Evolutionary conservation across 768 basidiomycete species (phyloP), one percentile per base, ranked within the genome.

Genomic region (Suillus placidus): DNA sequence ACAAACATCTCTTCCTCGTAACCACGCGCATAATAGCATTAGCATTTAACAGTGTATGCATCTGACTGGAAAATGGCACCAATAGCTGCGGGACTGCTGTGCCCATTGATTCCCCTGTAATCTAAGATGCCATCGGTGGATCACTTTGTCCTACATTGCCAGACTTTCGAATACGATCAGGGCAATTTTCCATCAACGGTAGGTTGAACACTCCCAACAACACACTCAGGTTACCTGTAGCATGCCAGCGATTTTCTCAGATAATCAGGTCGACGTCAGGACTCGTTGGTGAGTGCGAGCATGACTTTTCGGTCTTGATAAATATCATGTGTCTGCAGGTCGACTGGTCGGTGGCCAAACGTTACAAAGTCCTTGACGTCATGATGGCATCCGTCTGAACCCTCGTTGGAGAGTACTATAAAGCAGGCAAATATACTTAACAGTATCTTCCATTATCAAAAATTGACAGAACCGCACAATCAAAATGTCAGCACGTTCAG

Each of bases 401-500:
- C 3, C 56, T 23, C 37, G 9, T 30, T 13, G 18, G 35, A 32
- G 40, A 42, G 20, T n/a, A n/a, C 26, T 47, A 60, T 60, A 45
- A 42, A 40, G 10, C 10, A 35, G 18, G 32, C 16, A 30, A 38
- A 18, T 4, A n/a, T 58, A 8, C 26, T 23, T 60, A 16, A 23
- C 47, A 49, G 52, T 35, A 32, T 49, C 35, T 57, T 49, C 62
- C 20, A 5, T 23, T 30, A 18, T 2, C 20, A 7, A 37, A 23
- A 23, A 37, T 58, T 12, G 1, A 64, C 42, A 26, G 16, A 14
- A 42, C 23, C 61, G 34, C 49, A 60, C 43, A 20, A 47, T 16
- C 23, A 62, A 67, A 32, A 67, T 32, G 63, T 63, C 62, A 43
- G 57, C 49, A 51, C 69, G 64, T 62, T 73, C 74, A 12, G 73